These are phyloP conservation scores for Blastocystis sp. DNA, from an alignment of 352 stramenopile species.

Conservation along the genomic window DNA sequence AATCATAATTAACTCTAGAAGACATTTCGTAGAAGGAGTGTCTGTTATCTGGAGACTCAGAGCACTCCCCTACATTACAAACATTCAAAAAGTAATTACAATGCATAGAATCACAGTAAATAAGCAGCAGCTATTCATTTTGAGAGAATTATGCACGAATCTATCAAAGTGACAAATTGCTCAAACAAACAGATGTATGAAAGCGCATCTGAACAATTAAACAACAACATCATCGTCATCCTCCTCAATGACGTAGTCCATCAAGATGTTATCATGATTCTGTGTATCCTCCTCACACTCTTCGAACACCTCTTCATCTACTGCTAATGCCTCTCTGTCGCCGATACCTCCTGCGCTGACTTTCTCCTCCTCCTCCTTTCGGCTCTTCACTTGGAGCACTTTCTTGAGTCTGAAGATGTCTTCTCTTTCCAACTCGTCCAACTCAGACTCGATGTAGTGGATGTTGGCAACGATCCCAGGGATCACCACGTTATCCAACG, in stretches of 20 bases:
- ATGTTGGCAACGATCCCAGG: conserved; percentile 91
- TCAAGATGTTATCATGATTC: conserved; percentile 70
- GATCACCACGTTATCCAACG: conserved; percentile 98
- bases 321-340: conserved; percentile 51
- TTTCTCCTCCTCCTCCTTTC: conserved; percentile 76
- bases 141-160: not conserved
- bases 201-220: conserved; percentile 62
- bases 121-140: not conserved
- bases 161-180: not conserved
- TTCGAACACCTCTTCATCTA: conserved; percentile 50
- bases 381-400: conserved; percentile 88
- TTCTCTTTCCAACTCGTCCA: conserved; percentile 97
- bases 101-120: not conserved
- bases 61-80: not conserved
- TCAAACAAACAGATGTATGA: conserved; percentile 45
- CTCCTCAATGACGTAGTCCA: conserved; percentile 69
- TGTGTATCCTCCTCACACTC: conserved; percentile 65
- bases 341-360: conserved; percentile 67
- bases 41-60: not conserved
- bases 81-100: not conserved
- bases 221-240: conserved; percentile 71
- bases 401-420: conserved; percentile 91
- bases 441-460: conserved; percentile 90
- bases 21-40: not conserved
- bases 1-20: conserved; percentile 52